Evolutionary conservation across 73 alveolate species (phyloP), one percentile per base, ranked within the genome.

Genomic region (Breviolum minutum): DNA sequence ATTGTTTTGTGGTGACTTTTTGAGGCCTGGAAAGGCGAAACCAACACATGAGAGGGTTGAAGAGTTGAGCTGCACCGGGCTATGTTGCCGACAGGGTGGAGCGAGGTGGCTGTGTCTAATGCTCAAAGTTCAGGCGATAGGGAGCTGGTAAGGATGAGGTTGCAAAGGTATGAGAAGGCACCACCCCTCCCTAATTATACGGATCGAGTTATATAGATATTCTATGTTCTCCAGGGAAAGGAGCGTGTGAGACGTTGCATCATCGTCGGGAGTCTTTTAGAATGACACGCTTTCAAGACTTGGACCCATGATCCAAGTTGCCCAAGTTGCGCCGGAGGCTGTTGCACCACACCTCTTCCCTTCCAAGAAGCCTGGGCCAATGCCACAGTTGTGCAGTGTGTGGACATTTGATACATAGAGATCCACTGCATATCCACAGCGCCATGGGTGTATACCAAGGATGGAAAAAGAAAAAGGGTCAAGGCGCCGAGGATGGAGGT

Each of bases 121-220:
- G 98, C 98, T 92, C 81, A 92, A 92, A 84, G 98, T 92, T 68
- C 98, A 92, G 98, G 98, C 98, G 48, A 10, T n/a, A n/a, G 54
- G 54, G 54, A 40, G 54, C 54, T 40, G 54, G 54, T 40, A 3
- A 40, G 54, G 54, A n/a, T n/a, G 54, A 40, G 54, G 54, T 40
- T 40, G 54, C 54, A 40, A 40, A 40, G 54, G 54, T 40, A 40
- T 40, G 54, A 40, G 3, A 0, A 2, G 54, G 54, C 54, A 40
- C 54, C 54, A 40, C 3, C 54, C 54, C 54, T 40, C 54, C 54
- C 54, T 40, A 40, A 40, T 40, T 40, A 40, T 40, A 40, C 3
- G 3, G 54, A 40, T 40, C 54, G 54, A 40, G 3, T 40, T 40
- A n/a, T n/a, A n/a, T n/a, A 40, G 54, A 40, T 40, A 40, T 40